Percentiles rank a stretch among this genome's conserved stretches.
These are phyloP conservation scores for Xenosphaeropsis pyriputrescens DNA, from an alignment of 2,329 filamentous ascomycete species.

Conservation along the genomic window DNA sequence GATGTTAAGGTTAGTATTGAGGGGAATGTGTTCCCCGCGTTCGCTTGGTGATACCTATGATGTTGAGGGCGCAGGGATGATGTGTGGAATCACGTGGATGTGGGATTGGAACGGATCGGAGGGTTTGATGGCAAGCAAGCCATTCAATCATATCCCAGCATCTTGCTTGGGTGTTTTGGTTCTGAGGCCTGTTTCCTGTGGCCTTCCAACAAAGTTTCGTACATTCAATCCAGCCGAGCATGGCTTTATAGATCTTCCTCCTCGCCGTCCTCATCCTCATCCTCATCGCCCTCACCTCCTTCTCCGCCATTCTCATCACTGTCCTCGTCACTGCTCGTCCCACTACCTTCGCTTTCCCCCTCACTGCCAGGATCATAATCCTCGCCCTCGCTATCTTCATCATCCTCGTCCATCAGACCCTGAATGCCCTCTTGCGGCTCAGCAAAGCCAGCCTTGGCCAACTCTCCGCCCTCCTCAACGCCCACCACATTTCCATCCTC, in stretches of 20 bases:
- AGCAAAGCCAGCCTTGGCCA: constrained; percentile 16
- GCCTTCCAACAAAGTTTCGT: too few relatives aligned
- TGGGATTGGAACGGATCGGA: too few relatives aligned
- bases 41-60: too few relatives aligned
- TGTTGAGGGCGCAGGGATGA: too few relatives aligned
- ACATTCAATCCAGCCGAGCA: too few relatives aligned
- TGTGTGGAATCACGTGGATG: too few relatives aligned
- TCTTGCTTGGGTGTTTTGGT: too few relatives aligned
- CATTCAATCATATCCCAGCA: too few relatives aligned
- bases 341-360: constrained; percentile 42
- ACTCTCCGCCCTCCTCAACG: constrained; percentile 20
- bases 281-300: constrained; percentile 34
- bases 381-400: constrained; percentile 50
- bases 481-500: constrained; percentile 22
- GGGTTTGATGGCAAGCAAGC: too few relatives aligned
- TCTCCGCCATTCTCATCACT: constrained; percentile 2
- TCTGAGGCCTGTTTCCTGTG: too few relatives aligned
- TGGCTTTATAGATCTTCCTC: constrained; percentile 10
- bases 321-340: constrained; percentile 22
- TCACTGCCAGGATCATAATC: constrained; percentile 43
- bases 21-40: too few relatives aligned
- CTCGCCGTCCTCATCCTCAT: constrained; percentile 19
- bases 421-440: constrained; percentile 25
- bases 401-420: constrained; percentile 34
- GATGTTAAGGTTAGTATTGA: too few relatives aligned